These are phyloP conservation scores for Trichoderma endophyticum DNA, from an alignment of 2,329 filamentous ascomycete species.

Conservation along the genomic window DNA sequence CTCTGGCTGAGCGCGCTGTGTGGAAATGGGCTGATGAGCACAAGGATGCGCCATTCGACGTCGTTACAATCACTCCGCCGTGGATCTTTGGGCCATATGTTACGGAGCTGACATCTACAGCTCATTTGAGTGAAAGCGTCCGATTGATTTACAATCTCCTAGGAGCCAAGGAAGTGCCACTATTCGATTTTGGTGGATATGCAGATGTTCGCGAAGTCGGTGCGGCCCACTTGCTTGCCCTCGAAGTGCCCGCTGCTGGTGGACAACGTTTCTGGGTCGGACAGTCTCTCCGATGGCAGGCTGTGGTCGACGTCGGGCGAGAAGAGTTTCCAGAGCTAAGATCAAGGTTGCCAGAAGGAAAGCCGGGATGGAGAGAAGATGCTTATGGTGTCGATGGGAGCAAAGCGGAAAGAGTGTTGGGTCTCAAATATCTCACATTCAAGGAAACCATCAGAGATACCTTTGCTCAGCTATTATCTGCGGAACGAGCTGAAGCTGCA, in stretches of 20 bases:
- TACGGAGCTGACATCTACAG: neutral
- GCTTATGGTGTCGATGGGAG: neutral
- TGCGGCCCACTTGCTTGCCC: neutral
- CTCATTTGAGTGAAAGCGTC: neutral
- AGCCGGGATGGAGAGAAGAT: neutral
- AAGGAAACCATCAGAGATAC: neutral
- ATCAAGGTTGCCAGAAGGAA: neutral
- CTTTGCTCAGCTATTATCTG: neutral
- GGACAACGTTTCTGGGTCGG: neutral
- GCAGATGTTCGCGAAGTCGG: constrained; percentile 1
- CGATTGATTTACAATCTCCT: neutral
- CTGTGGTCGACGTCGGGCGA: neutral
- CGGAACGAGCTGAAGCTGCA: neutral
- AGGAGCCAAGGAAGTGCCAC: neutral
- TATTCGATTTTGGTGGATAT: neutral
- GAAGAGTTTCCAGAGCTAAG: neutral
- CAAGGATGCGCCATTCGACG: constrained; percentile 21
- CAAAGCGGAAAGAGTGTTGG: neutral
- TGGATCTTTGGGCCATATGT: constrained; percentile 3
- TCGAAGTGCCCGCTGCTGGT: neutral
- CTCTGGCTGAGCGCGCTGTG: constrained; percentile 63
- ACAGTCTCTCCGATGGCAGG: neutral
- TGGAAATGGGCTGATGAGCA: constrained; percentile 46
- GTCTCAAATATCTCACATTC: neutral
- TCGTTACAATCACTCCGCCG: neutral